Evolutionary conservation across 192 early-diverging fungal species (phyloP).

Genomic region (Cladochytrium replicatum): DNA sequence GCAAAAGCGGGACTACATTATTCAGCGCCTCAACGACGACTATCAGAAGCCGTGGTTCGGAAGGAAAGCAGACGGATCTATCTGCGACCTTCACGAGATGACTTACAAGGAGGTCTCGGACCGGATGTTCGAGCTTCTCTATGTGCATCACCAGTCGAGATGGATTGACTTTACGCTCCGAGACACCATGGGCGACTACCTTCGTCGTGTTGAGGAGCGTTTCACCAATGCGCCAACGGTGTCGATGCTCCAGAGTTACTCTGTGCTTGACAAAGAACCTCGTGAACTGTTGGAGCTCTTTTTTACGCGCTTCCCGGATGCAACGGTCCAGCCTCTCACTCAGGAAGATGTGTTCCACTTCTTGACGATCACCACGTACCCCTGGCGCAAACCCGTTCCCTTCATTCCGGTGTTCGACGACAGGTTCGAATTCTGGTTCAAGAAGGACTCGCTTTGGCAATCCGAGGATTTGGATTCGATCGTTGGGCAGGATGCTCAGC

Average conservation of each 20-base stretch:
- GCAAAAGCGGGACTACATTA: conserved; percentile 79
- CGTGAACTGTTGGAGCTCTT: conserved; percentile 54
- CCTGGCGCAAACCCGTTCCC: conserved; percentile 77
- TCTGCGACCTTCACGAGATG: conserved; percentile 83
- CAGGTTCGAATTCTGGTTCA: conserved; percentile 82
- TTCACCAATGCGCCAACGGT: conserved; percentile 47
- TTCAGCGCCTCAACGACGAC: conserved; percentile 73
- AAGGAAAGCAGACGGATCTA: conserved; percentile 58
- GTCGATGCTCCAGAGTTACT: conserved; percentile 56
- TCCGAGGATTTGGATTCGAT: conserved; percentile 78
- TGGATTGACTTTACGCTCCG: conserved; percentile 73
- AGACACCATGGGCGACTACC: conserved; percentile 66
- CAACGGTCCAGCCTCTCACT: conserved; percentile 61
- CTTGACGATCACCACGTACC: conserved; percentile 59
- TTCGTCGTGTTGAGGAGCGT: conserved; percentile 80
- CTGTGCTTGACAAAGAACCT: conserved; percentile 51
- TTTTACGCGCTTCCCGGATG: conserved; percentile 57
- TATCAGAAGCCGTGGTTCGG: conserved; percentile 97
- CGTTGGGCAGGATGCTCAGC: conserved; percentile 70
- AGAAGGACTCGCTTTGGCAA: conserved; percentile 86
- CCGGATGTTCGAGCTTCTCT: conserved; percentile 76
- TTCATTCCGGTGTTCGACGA: conserved; percentile 81
- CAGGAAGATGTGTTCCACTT: conserved; percentile 81
- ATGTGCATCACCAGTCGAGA: conserved; percentile 52
- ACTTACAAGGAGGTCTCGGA: conserved; percentile 80